phyloP scores from a whole-genome alignment of 2,329 filamentous ascomycete species.

The Chaetomium olivaceum region DNA sequence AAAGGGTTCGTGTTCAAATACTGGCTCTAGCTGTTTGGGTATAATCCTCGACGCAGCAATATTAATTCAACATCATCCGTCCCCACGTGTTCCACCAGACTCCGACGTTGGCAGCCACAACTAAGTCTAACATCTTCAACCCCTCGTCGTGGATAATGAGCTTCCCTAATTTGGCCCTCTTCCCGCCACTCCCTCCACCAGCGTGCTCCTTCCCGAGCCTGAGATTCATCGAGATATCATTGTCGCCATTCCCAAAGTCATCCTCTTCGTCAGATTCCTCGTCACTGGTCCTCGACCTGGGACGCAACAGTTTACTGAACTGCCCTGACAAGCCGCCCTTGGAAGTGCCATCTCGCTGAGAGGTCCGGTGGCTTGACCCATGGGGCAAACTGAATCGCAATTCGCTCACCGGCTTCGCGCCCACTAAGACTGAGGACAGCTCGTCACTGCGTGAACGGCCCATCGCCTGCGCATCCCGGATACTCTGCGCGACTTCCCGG shows the following conservation, averaged over 20 bases:
- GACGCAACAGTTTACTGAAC: slow-evolving; percentile 46
- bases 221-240: slow-evolving; percentile 60
- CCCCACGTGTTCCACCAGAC: slow-evolving; percentile 93
- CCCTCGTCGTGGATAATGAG: slow-evolving; percentile 87
- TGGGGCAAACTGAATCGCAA: slow-evolving; percentile 85
- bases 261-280: slow-evolving; percentile 38
- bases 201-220: slow-evolving; percentile 79
- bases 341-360: slow-evolving; percentile 38
- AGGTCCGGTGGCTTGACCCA: slow-evolving; percentile 40
- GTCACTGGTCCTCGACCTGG: slow-evolving; percentile 32
- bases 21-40: not conserved
- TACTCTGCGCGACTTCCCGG: slow-evolving; percentile 42
- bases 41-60: not conserved
- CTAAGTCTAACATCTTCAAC: slow-evolving; percentile 89
- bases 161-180: slow-evolving; percentile 90
- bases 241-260: slow-evolving; percentile 31
- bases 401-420: slow-evolving; percentile 66
- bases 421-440: slow-evolving; percentile 38
- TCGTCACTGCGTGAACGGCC: slow-evolving; percentile 34
- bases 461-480: slow-evolving; percentile 37
- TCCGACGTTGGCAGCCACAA: slow-evolving; percentile 88
- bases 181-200: slow-evolving; percentile 82
- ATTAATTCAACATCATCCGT: slow-evolving; percentile 43
- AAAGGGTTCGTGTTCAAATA: not conserved
- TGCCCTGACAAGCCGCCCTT: slow-evolving; percentile 40